These are phyloP conservation scores for Linnemannia hyalina DNA, from an alignment of 192 early-diverging fungal species.

Conservation along the genomic window DNA sequence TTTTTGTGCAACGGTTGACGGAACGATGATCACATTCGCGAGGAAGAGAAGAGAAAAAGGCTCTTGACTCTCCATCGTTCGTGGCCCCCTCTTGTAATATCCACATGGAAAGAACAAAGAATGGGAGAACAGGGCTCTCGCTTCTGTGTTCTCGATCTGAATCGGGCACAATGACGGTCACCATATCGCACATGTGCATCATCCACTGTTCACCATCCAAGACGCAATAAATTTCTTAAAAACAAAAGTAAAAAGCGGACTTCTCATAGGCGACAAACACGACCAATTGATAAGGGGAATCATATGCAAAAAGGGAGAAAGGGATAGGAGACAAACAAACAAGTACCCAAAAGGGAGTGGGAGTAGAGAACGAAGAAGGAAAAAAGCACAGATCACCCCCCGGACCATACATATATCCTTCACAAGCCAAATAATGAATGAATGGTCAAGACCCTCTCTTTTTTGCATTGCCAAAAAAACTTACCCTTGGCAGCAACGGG, in stretches of 20 bases:
- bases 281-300: background rate
- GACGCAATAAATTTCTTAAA: too few species aligned
- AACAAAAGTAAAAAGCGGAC: too few species aligned
- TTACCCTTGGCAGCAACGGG: constrained; percentile 79
- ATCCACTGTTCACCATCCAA: background rate
- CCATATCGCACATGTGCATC: background rate
- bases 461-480: background rate
- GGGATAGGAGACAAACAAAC: background rate
- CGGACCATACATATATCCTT: background rate
- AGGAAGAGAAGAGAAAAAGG: background rate
- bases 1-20: background rate
- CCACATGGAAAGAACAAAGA: background rate
- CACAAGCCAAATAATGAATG: constrained; percentile 2
- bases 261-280: background rate
- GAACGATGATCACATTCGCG: constrained; percentile 20
- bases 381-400: background rate
- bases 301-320: constrained; percentile 7
- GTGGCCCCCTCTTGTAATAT: background rate
- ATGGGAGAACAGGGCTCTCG: background rate
- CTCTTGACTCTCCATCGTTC: background rate
- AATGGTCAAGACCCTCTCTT: background rate
- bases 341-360: background rate
- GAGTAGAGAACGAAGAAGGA: background rate
- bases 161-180: background rate
- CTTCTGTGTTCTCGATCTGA: background rate